Evolutionary conservation across 2,329 filamentous ascomycete species (phyloP).

Genomic region (Fusarium annulatum): DNA sequence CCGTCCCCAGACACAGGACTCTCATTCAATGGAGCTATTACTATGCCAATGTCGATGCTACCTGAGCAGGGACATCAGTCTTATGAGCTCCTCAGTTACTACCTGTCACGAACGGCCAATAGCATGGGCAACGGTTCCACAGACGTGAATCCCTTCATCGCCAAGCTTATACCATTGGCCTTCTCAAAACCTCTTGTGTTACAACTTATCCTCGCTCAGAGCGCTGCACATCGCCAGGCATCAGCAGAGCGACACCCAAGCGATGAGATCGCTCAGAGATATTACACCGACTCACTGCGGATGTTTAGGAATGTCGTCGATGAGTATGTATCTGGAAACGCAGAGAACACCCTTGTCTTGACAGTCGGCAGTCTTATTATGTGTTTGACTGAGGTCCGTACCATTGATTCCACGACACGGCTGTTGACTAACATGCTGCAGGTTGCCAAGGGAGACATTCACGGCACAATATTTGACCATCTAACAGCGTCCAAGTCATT

Average conservation of each 20-base stretch:
- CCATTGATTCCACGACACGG: too few species aligned
- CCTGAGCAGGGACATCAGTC: constrained; percentile 50
- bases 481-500: constrained; percentile 57
- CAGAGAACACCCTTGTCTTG: constrained; percentile 52
- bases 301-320: constrained; percentile 52
- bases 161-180: constrained; percentile 58
- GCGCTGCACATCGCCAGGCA: constrained; percentile 53
- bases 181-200: constrained; percentile 58
- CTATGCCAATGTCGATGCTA: constrained; percentile 46
- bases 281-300: constrained; percentile 52
- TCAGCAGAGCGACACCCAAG: constrained; percentile 43
- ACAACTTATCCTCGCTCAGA: constrained; percentile 60
- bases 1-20: constrained; percentile 4
- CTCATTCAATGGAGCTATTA: constrained; percentile 33
- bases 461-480: constrained; percentile 59
- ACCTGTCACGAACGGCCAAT: constrained; percentile 56
- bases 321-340: constrained; percentile 49
- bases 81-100: constrained; percentile 59
- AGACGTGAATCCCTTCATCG: constrained; percentile 58
- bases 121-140: constrained; percentile 62
- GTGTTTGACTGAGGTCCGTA: constrained; percentile 58
- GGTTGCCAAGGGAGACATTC: constrained; percentile 57
- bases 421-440: constrained; percentile 14
- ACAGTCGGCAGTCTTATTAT: constrained; percentile 58
- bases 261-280: constrained; percentile 49